phyloP scores from a whole-genome alignment of 2,329 filamentous ascomycete genomes.

The Endothia cerciana region DNA sequence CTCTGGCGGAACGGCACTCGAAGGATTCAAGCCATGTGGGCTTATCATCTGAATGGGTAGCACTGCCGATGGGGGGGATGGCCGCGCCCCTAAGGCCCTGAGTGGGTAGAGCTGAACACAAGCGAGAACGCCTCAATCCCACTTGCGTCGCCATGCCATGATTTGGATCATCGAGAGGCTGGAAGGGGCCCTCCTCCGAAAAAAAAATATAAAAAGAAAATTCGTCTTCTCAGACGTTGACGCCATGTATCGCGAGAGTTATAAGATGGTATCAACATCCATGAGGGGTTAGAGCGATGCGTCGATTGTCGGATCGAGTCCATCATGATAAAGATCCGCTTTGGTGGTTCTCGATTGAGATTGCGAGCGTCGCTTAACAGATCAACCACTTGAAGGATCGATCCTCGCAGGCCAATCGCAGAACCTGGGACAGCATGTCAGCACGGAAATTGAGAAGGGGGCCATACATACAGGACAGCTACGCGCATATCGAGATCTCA shows the following conservation, averaged over 20 bases:
- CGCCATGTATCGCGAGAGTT: not conserved
- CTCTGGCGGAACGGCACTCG: not conserved
- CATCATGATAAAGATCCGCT: not conserved
- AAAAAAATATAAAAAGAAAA: no score
- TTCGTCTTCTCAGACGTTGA: not conserved
- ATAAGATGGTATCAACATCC: not conserved
- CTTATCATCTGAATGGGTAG: not conserved
- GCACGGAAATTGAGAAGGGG: conserved; percentile 5
- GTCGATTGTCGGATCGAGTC: not conserved
- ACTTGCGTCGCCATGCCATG: not conserved
- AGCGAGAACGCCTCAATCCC: not conserved
- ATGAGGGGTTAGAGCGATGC: not conserved
- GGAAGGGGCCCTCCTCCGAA: not conserved
- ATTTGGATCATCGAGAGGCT: not conserved
- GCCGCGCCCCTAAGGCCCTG: conserved; percentile 15
- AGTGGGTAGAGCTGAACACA: conserved; percentile 3
- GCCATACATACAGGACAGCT: not conserved
- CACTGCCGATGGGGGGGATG: not conserved
- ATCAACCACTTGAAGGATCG: conserved; percentile 3
- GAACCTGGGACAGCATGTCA: conserved; percentile 5
- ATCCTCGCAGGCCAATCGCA: not conserved
- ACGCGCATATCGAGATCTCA: not conserved
- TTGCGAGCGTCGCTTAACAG: not conserved
- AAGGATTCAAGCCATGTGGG: conserved; percentile 24
- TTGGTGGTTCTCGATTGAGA: not conserved